Percentiles rank a stretch among this genome's conserved stretches.
phyloP scores from a whole-genome alignment of 257 asterid species.

The Verbascum thapsus region DNA sequence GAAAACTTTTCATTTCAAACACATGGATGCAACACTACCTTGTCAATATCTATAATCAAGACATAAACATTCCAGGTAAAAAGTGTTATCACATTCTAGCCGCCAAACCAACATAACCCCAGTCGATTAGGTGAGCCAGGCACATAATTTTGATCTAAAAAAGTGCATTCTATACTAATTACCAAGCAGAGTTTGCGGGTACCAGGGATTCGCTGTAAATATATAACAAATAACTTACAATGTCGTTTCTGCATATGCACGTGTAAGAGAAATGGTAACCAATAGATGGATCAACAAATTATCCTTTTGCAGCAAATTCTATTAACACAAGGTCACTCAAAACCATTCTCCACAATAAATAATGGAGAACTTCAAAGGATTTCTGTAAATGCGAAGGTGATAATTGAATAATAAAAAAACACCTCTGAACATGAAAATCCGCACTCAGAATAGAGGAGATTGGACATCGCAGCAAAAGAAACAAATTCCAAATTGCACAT shows the following conservation, averaged over 20 bases:
- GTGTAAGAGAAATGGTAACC: not conserved
- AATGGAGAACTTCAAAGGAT: not conserved
- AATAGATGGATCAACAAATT: not conserved
- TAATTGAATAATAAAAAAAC: no score
- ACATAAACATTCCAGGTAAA: not conserved
- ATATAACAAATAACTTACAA: not conserved
- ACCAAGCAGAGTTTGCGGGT: not conserved
- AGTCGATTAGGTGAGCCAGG: not conserved
- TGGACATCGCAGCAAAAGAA: conserved; percentile 1
- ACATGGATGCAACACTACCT: not conserved
- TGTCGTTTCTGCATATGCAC: not conserved
- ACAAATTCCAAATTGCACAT: not conserved
- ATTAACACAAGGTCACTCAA: not conserved
- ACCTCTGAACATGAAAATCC: not conserved
- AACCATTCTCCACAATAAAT: no score
- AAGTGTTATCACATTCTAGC: not conserved
- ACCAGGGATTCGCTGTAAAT: not conserved
- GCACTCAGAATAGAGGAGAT: conserved; percentile 1
- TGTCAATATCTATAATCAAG: not conserved
- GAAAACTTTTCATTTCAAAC: no score
- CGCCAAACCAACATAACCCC: not conserved
- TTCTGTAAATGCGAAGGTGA: no score
- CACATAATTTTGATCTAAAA: not conserved
- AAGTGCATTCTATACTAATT: not conserved
- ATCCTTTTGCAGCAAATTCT: not conserved